Percentiles rank a stretch among this genome's conserved stretches.
phyloP scores from a whole-genome alignment of 2,329 filamentous ascomycete species.

The Diaporthe ilicicola region DNA sequence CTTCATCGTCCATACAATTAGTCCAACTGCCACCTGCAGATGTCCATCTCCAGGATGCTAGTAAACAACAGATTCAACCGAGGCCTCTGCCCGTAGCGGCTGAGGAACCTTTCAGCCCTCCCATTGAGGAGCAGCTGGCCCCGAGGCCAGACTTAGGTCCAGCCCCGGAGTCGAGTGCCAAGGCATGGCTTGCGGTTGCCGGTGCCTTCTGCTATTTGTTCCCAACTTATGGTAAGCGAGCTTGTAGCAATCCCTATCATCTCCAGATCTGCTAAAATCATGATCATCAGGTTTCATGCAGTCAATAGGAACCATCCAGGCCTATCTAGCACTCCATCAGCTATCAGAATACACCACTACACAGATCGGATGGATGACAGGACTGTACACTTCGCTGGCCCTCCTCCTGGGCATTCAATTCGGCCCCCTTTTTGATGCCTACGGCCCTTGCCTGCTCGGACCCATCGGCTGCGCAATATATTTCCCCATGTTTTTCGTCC shows the following conservation, averaged over 20 bases:
- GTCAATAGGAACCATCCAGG: slow-evolving; percentile 56
- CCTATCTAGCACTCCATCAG: slow-evolving; percentile 55
- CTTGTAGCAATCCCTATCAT: background rate
- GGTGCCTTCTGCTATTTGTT: slow-evolving; percentile 31
- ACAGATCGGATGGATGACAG: slow-evolving; percentile 59
- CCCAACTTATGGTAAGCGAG: slow-evolving; percentile 28
- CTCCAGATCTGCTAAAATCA: background rate
- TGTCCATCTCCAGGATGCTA: background rate
- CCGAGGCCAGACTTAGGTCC: background rate
- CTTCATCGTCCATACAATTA: slow-evolving; percentile 1
- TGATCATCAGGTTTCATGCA: slow-evolving; percentile 52
- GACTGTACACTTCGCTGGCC: slow-evolving; percentile 53
- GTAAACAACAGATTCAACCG: background rate
- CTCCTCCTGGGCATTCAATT: slow-evolving; percentile 56
- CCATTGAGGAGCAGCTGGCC: background rate
- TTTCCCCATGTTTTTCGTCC: slow-evolving; percentile 51
- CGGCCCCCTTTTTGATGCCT: slow-evolving; percentile 57
- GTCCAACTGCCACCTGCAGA: background rate
- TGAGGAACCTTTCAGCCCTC: background rate
- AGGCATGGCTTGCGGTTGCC: slow-evolving; percentile 30
- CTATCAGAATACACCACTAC: slow-evolving; percentile 50
- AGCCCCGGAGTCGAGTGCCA: background rate
- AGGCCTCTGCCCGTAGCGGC: background rate
- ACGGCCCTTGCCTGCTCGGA: slow-evolving; percentile 52
- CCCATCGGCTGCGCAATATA: slow-evolving; percentile 47